Conservation (phyloP, 352 stramenopile genomes). For the Phytophthora agathidicida region DNA sequence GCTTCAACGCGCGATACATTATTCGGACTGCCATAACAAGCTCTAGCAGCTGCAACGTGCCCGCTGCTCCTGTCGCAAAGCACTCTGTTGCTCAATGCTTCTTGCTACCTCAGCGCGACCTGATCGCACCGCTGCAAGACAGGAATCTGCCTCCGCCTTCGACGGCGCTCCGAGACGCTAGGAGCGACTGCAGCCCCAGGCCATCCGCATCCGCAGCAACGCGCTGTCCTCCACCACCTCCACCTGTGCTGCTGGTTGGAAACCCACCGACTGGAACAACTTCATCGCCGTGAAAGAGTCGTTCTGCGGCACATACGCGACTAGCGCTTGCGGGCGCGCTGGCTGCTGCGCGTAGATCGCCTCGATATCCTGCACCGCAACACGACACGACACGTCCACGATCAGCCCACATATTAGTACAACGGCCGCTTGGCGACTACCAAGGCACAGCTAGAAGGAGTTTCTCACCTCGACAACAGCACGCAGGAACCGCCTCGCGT, state of each 20-base stretch:
- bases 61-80: too few relatives aligned
- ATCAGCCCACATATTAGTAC: not conserved
- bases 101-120: not conserved
- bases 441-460: not conserved
- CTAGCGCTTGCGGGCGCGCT: constrained; percentile 35
- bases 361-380: constrained; percentile 54
- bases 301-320: constrained; percentile 49
- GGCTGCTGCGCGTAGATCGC: constrained; percentile 40
- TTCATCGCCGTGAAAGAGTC: constrained; percentile 49
- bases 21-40: constrained; percentile 4
- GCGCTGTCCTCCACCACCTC: constrained; percentile 28
- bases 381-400: constrained; percentile 8
- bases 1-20: not conserved
- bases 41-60: too few relatives aligned
- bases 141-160: not conserved
- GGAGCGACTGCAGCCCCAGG: constrained; percentile 24
- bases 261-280: constrained; percentile 58
- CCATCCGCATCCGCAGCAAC: constrained; percentile 39
- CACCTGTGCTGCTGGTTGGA: constrained; percentile 46
- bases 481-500: constrained; percentile 56
- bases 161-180: not conserved
- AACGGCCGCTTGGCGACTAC: not conserved
- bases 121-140: not conserved
- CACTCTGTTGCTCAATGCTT: not conserved
- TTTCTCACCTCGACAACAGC: constrained; percentile 54